Evolutionary conservation across 495 filamentous ascomycete genomes (phyloP), one percentile per base, ranked within the genome.

Genomic region (Chaetomium fimeti): DNA sequence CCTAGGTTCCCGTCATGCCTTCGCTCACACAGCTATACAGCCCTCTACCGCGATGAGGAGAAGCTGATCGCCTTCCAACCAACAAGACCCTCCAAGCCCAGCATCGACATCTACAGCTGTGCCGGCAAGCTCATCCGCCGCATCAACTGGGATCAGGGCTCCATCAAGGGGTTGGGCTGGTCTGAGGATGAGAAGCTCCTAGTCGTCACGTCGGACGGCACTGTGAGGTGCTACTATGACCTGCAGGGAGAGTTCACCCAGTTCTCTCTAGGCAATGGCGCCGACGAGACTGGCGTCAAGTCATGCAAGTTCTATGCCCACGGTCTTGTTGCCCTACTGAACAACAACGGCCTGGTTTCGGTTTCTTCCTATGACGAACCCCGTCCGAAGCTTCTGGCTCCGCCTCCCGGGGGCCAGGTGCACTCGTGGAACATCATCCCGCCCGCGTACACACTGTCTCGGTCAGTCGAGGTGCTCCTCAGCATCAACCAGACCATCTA

Each of bases 101-200:
- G 87, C 68, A 94, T 98, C 74, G 92, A 97, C 74, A 85, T 98
- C 64, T 97, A 98, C 78, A 96, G 92, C 73, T 92, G 85, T 72
- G 88, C 94, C 5, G 94, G 95, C 32, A 93, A 90, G 75, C 83
- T 90, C 43, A 89, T 98, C 60, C 78, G 78, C 56, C 78, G 75
- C 56, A 76, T 81, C 24, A 74, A 91, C 81, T 98, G 93, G 91
- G 94, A 98, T 66, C 90, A 93, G 80, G 91, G 91, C 36, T 82
- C 88, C 3, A 91, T 98, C 68, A 88, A 88, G 73, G 92, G 92
- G 12, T 82, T 98, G 20, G 94, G 94, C 22, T 98, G 94, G 94
- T 97, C 93, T 40, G 94, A 96, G 71, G 91, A 97, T 67, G 94
- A 98, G 82, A 91, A 91, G 74, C 83, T 98, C 18, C 79, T 98